Evolutionary conservation across 495 filamentous ascomycete species (phyloP), one percentile per base, ranked within the genome.

Genomic region (Penicillium paxilli): DNA sequence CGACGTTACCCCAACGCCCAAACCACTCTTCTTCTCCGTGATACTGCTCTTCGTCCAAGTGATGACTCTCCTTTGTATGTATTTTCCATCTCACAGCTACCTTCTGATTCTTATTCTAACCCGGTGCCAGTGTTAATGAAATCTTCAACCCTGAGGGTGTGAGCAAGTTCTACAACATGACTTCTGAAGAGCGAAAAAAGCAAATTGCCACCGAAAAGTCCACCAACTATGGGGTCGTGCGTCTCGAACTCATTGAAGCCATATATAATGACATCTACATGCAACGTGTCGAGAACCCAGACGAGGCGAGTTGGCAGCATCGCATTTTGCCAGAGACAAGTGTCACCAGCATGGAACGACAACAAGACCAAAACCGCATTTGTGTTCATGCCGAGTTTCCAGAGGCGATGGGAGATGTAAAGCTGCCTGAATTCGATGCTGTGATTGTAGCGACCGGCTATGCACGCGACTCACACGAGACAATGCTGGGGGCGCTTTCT

Each of bases 31-130:
- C 80, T 95, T 38, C 91, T 96, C 67, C 82, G 87, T 44, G 85
- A 84, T 30, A 79, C 88, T 30, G 91, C 91, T 33, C 73, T 98
- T 51, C 86, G 86, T 50, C 93, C 93, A 3, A 95, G 90, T 66
- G 93, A 98, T 60, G 93, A 98, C 64, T 93, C 89, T 44, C 93
- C 93, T 21, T 98, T 97, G 90, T 95, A 75, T 72, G 87, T 80
- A 14, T 42, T 19, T 51, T 14, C 23, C 45, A 32, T 23, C 22
- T 11, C 22, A 35, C 22, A 55, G 42, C 38, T 7, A 3, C 52
- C 12, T 19, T 10, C 46, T 14, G 17, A 2, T 20, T 12, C 10
- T 28, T 17, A 30, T 19, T 21, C 59, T 72, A 58, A 72, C 46
- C 11, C 33, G 50, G 1, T 28, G 28, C 11, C 25, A 96, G 92